Conservation (phyloP, 371 early-diverging fungal species). For the Syncephalastrum racemosum region DNA sequence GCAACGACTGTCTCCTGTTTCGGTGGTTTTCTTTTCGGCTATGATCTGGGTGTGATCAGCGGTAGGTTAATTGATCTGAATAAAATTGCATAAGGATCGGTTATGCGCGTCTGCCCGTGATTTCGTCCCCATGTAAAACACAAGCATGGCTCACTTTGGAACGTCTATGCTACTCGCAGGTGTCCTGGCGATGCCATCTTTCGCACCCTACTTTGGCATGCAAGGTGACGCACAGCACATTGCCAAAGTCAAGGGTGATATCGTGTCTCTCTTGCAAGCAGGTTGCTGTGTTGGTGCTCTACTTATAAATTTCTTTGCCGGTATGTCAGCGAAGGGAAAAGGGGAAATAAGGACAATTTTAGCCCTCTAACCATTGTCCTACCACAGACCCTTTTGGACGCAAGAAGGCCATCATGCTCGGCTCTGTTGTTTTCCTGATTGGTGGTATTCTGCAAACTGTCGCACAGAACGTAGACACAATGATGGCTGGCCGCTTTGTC, state of each 20-base stretch:
- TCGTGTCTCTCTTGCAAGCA: slow-evolving; percentile 43
- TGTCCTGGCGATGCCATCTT: slow-evolving; percentile 47
- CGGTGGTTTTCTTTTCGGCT: slow-evolving; percentile 51
- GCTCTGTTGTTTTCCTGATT: slow-evolving; percentile 29
- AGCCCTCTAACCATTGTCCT: not conserved
- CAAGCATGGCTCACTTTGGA: too few relatives aligned
- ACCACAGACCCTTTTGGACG: slow-evolving; percentile 41
- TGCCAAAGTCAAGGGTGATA: slow-evolving; percentile 39
- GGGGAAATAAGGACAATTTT: not conserved
- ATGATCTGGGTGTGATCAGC: slow-evolving; percentile 41
- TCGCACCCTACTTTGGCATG: slow-evolving; percentile 36
- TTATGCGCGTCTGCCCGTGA: not conserved
- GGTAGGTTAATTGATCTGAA: slow-evolving; percentile 5
- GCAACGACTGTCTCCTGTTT: slow-evolving; percentile 45
- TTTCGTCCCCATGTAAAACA: too few relatives aligned
- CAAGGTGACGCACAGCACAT: slow-evolving; percentile 22
- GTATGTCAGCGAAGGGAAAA: slow-evolving; percentile 16
- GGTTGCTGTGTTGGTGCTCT: slow-evolving; percentile 47
- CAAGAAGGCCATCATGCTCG: slow-evolving; percentile 34
- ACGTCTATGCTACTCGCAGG: slow-evolving; percentile 16
- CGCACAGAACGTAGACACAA: slow-evolving; percentile 32
- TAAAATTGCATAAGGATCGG: not conserved
- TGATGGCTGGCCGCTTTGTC: slow-evolving; percentile 50
- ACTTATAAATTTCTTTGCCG: slow-evolving; percentile 40
- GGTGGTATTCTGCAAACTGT: slow-evolving; percentile 42